A percentile compares a stretch with the other conserved stretches of the same genome.
phyloP scores from a whole-genome alignment of 1,284 basidiomycete species.

The Cutaneotrichosporon mucoides region DNA sequence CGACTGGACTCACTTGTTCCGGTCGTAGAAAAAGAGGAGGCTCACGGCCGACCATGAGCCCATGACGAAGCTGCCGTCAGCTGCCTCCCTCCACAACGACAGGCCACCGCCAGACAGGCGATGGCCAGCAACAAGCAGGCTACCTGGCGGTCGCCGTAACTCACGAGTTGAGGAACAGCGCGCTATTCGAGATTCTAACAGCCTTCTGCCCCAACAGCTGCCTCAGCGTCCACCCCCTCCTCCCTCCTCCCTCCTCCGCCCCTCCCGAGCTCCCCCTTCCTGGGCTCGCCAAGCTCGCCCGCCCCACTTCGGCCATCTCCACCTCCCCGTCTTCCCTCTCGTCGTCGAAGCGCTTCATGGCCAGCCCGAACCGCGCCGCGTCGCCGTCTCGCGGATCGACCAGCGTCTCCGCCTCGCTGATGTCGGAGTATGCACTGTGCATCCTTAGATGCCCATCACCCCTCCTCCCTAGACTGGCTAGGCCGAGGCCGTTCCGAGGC shows the following conservation, averaged over 20 bases:
- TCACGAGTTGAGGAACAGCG: conserved; percentile 43
- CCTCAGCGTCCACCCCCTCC: background rate
- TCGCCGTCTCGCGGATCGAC: background rate
- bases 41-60: conserved; percentile 42
- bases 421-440: background rate
- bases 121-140: no score
- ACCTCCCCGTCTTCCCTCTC: background rate
- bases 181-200: conserved; percentile 33
- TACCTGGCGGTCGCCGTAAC: conserved; percentile 8
- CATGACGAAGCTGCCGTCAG: conserved; percentile 23
- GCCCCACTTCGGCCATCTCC: background rate
- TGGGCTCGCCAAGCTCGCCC: no score
- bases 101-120: no score
- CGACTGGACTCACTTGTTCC: conserved; percentile 30
- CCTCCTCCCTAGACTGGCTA: no score
- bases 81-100: background rate
- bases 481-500: no score
- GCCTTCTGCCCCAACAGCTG: background rate
- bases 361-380: background rate
- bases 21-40: conserved; percentile 44
- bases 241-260: background rate
- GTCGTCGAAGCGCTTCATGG: background rate
- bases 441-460: background rate
- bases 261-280: no score
- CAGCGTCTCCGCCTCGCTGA: conserved; percentile 3